Percentiles rank a stretch among this genome's conserved stretches.
Evolutionary conservation across 768 basidiomycete genomes (phyloP).

Genomic region (Clathrus columnatus): DNA sequence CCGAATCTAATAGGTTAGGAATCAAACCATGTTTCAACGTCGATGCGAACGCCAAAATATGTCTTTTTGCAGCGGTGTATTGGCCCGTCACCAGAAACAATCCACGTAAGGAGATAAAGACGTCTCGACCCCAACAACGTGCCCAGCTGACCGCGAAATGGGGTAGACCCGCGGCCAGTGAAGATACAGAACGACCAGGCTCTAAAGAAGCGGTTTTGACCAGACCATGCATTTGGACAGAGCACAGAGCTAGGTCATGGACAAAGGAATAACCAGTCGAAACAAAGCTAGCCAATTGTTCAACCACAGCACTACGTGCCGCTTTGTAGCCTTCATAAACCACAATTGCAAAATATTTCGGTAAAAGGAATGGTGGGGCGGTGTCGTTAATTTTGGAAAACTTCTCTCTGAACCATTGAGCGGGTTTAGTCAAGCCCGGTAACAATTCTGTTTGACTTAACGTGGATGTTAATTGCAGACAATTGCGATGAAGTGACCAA

Average conservation of each 20-base stretch:
- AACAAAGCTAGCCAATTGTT: constrained; percentile 85
- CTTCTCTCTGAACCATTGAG: constrained; percentile 80
- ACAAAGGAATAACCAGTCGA: constrained; percentile 80
- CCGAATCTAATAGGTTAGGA: constrained; percentile 90
- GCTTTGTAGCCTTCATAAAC: constrained; percentile 91
- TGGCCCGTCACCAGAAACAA: constrained; percentile 91
- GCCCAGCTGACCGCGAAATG: constrained; percentile 94
- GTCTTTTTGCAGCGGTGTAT: constrained; percentile 73
- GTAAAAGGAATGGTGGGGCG: constrained; percentile 81
- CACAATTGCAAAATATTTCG: constrained; percentile 92
- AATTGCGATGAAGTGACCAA: constrained; percentile 11
- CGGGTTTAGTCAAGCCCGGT: constrained; percentile 62
- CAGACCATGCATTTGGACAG: constrained; percentile 84
- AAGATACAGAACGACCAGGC: constrained; percentile 59
- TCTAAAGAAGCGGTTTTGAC: constrained; percentile 88
- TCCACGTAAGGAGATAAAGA: constrained; percentile 89
- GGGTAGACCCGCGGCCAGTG: constrained; percentile 89
- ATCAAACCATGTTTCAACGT: constrained; percentile 94
- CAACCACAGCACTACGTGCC: constrained; percentile 70
- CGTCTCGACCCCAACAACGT: constrained; percentile 92
- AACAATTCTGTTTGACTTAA: constrained; percentile 45
- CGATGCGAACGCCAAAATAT: constrained; percentile 88
- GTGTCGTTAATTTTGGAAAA: constrained; percentile 69
- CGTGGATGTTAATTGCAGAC: constrained; percentile 10
- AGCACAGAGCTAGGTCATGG: constrained; percentile 78